These are phyloP conservation scores for Candida glucosophila DNA, from an alignment of 1,139 yeast species.

Conservation along the genomic window DNA sequence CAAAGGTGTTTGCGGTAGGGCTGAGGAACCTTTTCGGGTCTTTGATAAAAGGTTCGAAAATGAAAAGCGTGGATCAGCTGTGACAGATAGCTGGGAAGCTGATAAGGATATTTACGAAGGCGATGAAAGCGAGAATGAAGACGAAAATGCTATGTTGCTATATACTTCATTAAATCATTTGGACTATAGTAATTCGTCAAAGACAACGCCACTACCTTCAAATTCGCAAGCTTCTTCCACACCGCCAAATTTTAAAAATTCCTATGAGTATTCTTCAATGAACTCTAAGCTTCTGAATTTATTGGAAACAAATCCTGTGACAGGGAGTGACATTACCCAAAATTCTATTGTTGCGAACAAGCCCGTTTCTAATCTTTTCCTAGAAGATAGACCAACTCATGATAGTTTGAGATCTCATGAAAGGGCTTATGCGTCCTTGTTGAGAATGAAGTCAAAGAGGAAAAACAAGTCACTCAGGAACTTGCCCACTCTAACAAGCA, in stretches of 20 bases:
- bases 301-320: constrained; percentile 2
- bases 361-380: constrained; percentile 12
- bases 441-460: constrained; percentile 54
- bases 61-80: too few relatives aligned
- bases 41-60: constrained; percentile 7
- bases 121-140: constrained; percentile 37
- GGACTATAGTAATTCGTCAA: constrained; percentile 7
- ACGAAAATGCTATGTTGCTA: constrained; percentile 45
- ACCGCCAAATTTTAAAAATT: constrained; percentile 2
- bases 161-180: constrained; percentile 37
- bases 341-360: constrained; percentile 1
- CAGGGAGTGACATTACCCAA: too few relatives aligned
- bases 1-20: constrained; percentile 13
- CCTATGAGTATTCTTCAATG: constrained; percentile 26
- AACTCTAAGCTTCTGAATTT: constrained; percentile 2
- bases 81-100: neutral
- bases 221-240: constrained; percentile 5
- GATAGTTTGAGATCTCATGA: constrained; percentile 41
- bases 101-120: constrained; percentile 16
- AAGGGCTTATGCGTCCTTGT: constrained; percentile 59
- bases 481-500: constrained; percentile 20
- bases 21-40: constrained; percentile 34
- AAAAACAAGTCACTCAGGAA: constrained; percentile 40
- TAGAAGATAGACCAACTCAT: constrained; percentile 22
- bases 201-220: constrained; percentile 13